A percentile compares a stretch with the other conserved stretches of the same genome.
phyloP scores from a whole-genome alignment of 2,329 filamentous ascomycete genomes.

The Aspergillus persii region DNA sequence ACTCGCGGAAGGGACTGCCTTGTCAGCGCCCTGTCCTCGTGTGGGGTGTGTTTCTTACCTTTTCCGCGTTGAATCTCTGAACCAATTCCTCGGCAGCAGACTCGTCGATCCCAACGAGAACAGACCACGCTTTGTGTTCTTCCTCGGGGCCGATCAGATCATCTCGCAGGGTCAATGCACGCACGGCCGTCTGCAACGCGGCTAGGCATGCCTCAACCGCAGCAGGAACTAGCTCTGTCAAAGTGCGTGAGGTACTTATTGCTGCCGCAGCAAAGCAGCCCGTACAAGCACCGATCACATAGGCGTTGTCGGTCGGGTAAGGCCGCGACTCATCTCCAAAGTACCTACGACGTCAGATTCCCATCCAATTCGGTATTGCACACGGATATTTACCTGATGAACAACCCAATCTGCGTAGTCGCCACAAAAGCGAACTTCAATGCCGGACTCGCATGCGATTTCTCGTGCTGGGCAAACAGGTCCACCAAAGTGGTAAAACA shows the following conservation, averaged over 20 bases:
- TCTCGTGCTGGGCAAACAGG: constrained; percentile 3
- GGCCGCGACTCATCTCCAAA: background rate
- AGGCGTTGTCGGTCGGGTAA: background rate
- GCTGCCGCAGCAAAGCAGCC: constrained; percentile 4
- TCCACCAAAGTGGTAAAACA: constrained; percentile 8
- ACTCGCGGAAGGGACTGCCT: background rate
- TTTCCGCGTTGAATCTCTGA: background rate
- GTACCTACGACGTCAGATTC: background rate
- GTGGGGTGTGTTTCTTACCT: background rate
- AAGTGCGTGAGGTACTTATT: background rate
- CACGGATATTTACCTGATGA: constrained; percentile 6
- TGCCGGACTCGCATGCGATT: background rate
- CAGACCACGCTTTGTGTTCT: background rate
- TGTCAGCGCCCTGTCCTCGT: background rate
- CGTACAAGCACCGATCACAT: constrained; percentile 6
- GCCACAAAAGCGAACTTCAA: constrained; percentile 5
- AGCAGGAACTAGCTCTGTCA: constrained; percentile 4
- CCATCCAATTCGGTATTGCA: no score
- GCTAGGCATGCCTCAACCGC: constrained; percentile 2
- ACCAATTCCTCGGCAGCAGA: background rate
- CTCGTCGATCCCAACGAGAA: background rate
- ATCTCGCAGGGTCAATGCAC: background rate
- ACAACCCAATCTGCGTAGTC: constrained; percentile 4
- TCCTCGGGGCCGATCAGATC: background rate
- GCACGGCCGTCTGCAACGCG: constrained; percentile 2